A percentile compares a stretch with the other conserved stretches of the same genome.
phyloP scores from a whole-genome alignment of 345 rosid species.

The Pelargonium nanum region DNA sequence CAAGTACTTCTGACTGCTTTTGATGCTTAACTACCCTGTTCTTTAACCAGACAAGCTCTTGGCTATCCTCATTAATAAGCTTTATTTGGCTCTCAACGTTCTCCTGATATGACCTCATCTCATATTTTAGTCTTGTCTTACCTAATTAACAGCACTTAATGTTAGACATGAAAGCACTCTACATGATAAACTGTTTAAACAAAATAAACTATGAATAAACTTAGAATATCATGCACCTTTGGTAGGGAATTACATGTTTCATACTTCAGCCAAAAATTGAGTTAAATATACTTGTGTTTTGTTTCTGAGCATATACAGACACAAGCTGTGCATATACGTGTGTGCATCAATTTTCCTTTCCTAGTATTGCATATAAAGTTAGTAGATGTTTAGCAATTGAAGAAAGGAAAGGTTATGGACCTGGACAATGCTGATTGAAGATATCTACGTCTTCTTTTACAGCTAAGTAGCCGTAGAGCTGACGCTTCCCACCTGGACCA shows the following conservation, averaged over 20 bases:
- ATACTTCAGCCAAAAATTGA: too few relatives aligned
- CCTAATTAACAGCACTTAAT: slow-evolving; percentile 21
- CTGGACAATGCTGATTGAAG: slow-evolving; percentile 72
- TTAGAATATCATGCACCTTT: too few relatives aligned
- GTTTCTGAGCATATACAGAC: too few relatives aligned
- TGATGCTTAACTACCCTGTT: slow-evolving; percentile 31
- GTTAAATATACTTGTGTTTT: too few relatives aligned
- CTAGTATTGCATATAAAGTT: background rate
- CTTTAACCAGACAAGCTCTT: slow-evolving; percentile 50
- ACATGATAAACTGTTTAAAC: too few relatives aligned
- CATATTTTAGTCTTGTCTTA: slow-evolving; percentile 51
- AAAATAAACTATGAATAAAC: too few relatives aligned
- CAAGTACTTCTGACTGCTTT: slow-evolving; percentile 38
- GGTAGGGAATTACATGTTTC: too few relatives aligned
- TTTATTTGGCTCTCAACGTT: slow-evolving; percentile 51
- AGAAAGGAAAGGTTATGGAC: slow-evolving; percentile 39
- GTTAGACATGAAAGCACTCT: too few relatives aligned
- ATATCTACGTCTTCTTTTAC: slow-evolving; percentile 51
- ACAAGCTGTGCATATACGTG: too few relatives aligned
- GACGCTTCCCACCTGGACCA: slow-evolving; percentile 67
- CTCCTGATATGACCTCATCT: slow-evolving; percentile 67
- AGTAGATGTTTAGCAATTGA: background rate
- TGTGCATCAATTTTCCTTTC: too few relatives aligned
- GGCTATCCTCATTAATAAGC: slow-evolving; percentile 69
- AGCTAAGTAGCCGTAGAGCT: slow-evolving; percentile 78